Conservation (phyloP, 768 basidiomycete species). For the Exidia glandulosa region DNA sequence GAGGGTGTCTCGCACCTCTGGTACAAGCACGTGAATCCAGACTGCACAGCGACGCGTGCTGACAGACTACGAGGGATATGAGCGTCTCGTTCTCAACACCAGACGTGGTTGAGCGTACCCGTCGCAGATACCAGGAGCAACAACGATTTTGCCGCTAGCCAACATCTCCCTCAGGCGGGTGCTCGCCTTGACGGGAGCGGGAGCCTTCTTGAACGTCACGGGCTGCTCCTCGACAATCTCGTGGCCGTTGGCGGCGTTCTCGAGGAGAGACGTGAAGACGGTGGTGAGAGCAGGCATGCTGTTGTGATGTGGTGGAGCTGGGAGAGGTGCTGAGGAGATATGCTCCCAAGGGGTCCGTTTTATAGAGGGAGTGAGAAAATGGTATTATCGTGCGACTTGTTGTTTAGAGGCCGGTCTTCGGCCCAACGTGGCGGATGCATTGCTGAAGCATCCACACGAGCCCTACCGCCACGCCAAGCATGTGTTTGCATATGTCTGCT, state of each 20-base stretch:
- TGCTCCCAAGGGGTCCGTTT: too few relatives aligned
- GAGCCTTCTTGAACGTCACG: background rate
- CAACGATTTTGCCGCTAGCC: background rate
- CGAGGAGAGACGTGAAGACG: background rate
- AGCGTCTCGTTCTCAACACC: background rate
- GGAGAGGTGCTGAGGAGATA: too few relatives aligned
- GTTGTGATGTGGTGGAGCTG: too few relatives aligned
- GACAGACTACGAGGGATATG: constrained; percentile 34
- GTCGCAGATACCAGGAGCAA: constrained; percentile 11
- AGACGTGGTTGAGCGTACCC: background rate
- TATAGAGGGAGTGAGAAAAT: too few relatives aligned
- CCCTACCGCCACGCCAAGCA: background rate
- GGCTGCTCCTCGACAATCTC: background rate
- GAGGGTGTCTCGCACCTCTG: constrained; percentile 38
- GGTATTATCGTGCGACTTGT: too few relatives aligned
- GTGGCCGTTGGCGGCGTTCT: background rate
- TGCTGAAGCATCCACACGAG: too few relatives aligned
- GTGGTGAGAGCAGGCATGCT: too few relatives aligned
- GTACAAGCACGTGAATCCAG: constrained; percentile 67
- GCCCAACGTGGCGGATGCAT: too few relatives aligned
- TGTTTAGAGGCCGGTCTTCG: too few relatives aligned
- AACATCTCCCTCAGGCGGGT: background rate
- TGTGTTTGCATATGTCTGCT: background rate
- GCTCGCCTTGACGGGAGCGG: background rate
- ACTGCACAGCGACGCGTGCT: constrained; percentile 68